Base-by-base conservation (phyloP, 192 early-diverging fungal species). In the Podila verticillata region DNA sequence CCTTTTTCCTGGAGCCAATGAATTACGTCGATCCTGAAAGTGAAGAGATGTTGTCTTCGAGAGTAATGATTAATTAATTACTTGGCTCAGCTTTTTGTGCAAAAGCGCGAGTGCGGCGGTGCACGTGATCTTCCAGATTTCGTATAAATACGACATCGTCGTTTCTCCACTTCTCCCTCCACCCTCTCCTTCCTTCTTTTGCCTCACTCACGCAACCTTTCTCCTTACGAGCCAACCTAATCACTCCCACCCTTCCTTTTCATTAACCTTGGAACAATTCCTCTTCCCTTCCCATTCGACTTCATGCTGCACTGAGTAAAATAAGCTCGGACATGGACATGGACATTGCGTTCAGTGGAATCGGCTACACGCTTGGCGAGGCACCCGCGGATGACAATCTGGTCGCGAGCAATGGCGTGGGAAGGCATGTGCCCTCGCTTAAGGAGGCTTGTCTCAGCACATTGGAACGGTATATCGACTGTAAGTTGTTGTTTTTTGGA, bases 401-500 rank as follows among this genome's bases (percentile, higher is more conserved):
- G 3, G 44, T 7, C 54, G 63, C 35, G 51, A 24, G n/a, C 44
- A 31, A 24, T 20, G 17, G 35, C 17, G 17, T 28, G n/a, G 24
- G n/a, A 51, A n/a, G 31, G 19, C 30, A 34, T 4, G 65, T 80
- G 20, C 77, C 77, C 0, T 64, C 77, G 13, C 70, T 80, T 39
- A 67, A 66, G 35, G 77, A 80, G 3, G 9, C 72, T 2, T 80
- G 77, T 32, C 36, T 80, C 36, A 68, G 31, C 19, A 80, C 77
- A 0, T 36, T 80, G 30, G 77, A 80, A 22, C 77, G 77, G 19
- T 72, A 80, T 31, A 62, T 72, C 48, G 77, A 80, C 61, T 54
- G 77, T 80, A 72, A 48, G 69, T 57, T 54, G 24, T 54, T 9
- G 7, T 7, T 47, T 47, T 47, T 47, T 47, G 7, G 20, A 24